Evolutionary conservation across 495 filamentous ascomycete genomes (phyloP).

Genomic region (Lasiosphaeris hirsuta): DNA sequence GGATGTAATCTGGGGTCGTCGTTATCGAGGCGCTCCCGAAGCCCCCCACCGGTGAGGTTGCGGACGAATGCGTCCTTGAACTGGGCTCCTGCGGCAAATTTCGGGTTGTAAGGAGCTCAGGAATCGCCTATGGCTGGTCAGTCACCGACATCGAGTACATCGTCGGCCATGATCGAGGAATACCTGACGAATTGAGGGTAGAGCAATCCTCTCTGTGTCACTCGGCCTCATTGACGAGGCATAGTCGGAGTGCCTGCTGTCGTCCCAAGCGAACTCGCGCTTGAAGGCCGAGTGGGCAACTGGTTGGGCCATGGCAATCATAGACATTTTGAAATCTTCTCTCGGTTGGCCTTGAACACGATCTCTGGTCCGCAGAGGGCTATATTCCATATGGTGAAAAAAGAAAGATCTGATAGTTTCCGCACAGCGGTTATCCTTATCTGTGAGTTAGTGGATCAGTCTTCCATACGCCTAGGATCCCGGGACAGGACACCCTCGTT

Average conservation of each 20-base stretch:
- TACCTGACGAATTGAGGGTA: slow-evolving; percentile 48
- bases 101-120: slow-evolving; percentile 28
- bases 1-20: slow-evolving; percentile 33
- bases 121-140: slow-evolving; percentile 34
- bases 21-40: slow-evolving; percentile 7
- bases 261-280: slow-evolving; percentile 26
- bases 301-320: slow-evolving; percentile 31
- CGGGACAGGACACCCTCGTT: background rate
- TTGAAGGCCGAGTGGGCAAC: slow-evolving; percentile 24
- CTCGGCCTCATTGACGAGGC: slow-evolving; percentile 17
- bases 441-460: background rate
- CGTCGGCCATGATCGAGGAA: background rate
- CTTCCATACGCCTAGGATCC: background rate
- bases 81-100: slow-evolving; percentile 12
- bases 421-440: slow-evolving; percentile 20
- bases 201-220: slow-evolving; percentile 30
- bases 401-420: slow-evolving; percentile 12
- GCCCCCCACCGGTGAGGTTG: slow-evolving; percentile 23
- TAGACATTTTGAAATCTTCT: slow-evolving; percentile 31
- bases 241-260: slow-evolving; percentile 20
- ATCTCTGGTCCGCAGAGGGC: slow-evolving; percentile 16
- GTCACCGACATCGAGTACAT: background rate
- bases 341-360: slow-evolving; percentile 16
- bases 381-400: slow-evolving; percentile 23
- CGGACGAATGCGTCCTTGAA: slow-evolving; percentile 23